A percentile compares a stretch with the other conserved stretches of the same genome.
These are phyloP conservation scores for Tremella mesenterica DNA, from an alignment of 768 basidiomycete species.

Conservation along the genomic window DNA sequence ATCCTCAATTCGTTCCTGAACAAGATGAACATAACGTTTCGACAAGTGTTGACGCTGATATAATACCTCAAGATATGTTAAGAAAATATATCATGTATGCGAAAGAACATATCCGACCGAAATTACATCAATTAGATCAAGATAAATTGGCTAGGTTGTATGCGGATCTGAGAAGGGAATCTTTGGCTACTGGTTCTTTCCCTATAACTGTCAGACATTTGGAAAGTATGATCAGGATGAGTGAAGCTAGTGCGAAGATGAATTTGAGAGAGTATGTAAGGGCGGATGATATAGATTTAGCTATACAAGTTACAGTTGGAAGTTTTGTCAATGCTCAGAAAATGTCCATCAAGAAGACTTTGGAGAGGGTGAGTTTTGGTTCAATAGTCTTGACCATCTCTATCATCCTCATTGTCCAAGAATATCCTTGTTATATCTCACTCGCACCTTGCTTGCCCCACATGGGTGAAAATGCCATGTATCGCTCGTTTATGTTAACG, in stretches of 20 bases:
- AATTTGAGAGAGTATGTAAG: conserved; percentile 91
- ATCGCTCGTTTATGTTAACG: too few relatives aligned
- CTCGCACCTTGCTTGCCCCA: too few relatives aligned
- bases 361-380: conserved; percentile 66
- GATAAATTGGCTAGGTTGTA: conserved; percentile 91
- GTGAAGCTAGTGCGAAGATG: conserved; percentile 98
- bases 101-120: conserved; percentile 81
- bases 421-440: too few relatives aligned
- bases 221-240: conserved; percentile 99
- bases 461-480: too few relatives aligned
- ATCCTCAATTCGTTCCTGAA: conserved; percentile 71
- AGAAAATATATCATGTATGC: conserved; percentile 99
- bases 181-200: conserved; percentile 93
- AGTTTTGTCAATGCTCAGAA: conserved; percentile 97
- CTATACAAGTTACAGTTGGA: conserved; percentile 87
- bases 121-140: conserved; percentile 88
- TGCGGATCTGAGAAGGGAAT: conserved; percentile 89
- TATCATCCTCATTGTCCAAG: too few relatives aligned
- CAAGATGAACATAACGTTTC: conserved; percentile 90
- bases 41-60: conserved; percentile 76
- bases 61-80: conserved; percentile 92
- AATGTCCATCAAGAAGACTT: conserved; percentile 94
- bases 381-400: too few relatives aligned
- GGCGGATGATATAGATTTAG: conserved; percentile 90
- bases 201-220: conserved; percentile 96